Conservation (phyloP, 2,329 filamentous ascomycete genomes). For the Colletotrichum lentis region DNA sequence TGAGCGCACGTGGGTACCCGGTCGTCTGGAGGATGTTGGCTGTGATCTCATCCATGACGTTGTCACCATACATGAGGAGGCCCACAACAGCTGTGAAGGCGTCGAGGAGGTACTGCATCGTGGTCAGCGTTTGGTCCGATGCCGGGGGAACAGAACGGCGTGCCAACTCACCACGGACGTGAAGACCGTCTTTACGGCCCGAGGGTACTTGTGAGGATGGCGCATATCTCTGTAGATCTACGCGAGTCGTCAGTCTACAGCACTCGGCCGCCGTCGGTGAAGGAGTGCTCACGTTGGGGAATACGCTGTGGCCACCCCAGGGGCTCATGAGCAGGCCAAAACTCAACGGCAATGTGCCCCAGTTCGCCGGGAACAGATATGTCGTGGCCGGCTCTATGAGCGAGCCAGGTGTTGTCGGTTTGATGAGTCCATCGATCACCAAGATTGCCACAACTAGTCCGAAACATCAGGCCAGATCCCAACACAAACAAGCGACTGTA, state of each 20-base stretch:
- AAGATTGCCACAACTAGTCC: constrained; percentile 80
- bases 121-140: constrained; percentile 16
- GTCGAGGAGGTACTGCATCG: constrained; percentile 75
- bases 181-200: constrained; percentile 81
- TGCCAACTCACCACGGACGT: constrained; percentile 73
- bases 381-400: constrained; percentile 81
- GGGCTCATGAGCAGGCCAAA: constrained; percentile 89
- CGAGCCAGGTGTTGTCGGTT: constrained; percentile 80
- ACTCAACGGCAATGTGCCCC: constrained; percentile 85
- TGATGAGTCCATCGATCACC: constrained; percentile 85
- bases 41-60: constrained; percentile 87
- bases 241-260: constrained; percentile 2
- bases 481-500: constrained; percentile 42
- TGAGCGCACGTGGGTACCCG: constrained; percentile 77
- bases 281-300: constrained; percentile 72
- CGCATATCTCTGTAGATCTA: constrained; percentile 70
- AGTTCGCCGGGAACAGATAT: constrained; percentile 83
- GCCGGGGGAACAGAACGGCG: constrained; percentile 1
- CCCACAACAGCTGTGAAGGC: constrained; percentile 82
- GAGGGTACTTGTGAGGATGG: constrained; percentile 81
- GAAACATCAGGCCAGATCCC: not conserved
- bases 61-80: constrained; percentile 92
- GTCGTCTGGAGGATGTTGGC: constrained; percentile 81
- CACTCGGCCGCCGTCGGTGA: not conserved
- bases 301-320: constrained; percentile 72